A percentile compares a stretch with the other conserved stretches of the same genome.
Conservation (phyloP, 768 basidiomycete species). For the Mrakia blollopis region DNA sequence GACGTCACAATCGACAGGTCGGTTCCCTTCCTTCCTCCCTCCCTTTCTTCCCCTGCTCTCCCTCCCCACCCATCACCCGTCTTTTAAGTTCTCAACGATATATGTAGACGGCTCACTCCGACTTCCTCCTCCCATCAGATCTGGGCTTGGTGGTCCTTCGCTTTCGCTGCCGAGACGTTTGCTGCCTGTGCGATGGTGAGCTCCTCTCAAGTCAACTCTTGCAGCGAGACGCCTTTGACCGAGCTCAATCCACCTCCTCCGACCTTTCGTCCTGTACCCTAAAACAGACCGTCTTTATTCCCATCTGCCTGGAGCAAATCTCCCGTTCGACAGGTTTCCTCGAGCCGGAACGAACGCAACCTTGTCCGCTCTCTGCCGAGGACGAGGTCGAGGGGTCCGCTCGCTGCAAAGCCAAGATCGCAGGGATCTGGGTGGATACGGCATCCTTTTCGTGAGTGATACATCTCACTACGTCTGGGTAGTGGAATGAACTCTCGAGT, state of each 20-base stretch:
- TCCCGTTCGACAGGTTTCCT: constrained; percentile 43
- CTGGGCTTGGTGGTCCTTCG: constrained; percentile 23
- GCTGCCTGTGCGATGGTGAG: constrained; percentile 21
- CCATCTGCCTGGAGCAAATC: constrained; percentile 39
- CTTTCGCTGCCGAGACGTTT: constrained; percentile 28
- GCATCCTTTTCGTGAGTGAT: constrained; percentile 4
- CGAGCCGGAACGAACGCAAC: constrained; percentile 60
- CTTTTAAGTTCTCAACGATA: too few relatives aligned
- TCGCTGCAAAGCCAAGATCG: constrained; percentile 74
- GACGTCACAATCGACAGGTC: constrained; percentile 46
- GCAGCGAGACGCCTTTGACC: neutral
- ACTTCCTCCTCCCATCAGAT: neutral
- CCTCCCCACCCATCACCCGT: too few relatives aligned
- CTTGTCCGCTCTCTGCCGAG: constrained; percentile 48
- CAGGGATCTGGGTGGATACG: constrained; percentile 79
- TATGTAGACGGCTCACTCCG: too few relatives aligned
- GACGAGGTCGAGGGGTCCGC: constrained; percentile 42
- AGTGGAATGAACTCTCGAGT: too few relatives aligned
- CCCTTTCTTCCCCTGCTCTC: neutral
- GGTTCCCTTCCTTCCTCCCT: neutral
- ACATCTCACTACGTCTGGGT: too few relatives aligned
- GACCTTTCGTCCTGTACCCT: constrained; percentile 64
- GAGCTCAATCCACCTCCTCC: neutral
- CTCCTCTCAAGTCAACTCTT: constrained; percentile 54
- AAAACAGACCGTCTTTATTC: constrained; percentile 66